Percentiles rank a stretch among this genome's conserved stretches.
Evolutionary conservation across 2,329 filamentous ascomycete species (phyloP).

Genomic region (Orbilia oligospora): DNA sequence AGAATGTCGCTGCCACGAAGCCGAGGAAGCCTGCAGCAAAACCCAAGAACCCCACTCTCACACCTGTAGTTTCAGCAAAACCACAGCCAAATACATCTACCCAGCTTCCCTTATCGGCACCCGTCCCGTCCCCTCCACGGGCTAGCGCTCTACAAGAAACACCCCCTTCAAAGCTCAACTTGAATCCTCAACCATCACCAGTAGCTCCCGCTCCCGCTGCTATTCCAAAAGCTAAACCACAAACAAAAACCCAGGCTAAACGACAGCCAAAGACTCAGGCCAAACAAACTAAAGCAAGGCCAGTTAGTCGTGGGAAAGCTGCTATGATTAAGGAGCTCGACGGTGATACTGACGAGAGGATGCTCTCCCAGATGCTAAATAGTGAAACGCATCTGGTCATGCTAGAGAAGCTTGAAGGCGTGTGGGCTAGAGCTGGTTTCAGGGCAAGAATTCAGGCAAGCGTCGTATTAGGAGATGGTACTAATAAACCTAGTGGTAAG

Average conservation of each 20-base stretch:
- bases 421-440: slow-evolving; percentile 41
- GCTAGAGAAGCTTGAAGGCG: slow-evolving; percentile 50
- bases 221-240: not conserved
- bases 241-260: not conserved
- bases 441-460: slow-evolving; percentile 27
- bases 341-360: slow-evolving; percentile 34
- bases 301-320: slow-evolving; percentile 2
- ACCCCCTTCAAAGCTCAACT: slow-evolving; percentile 8
- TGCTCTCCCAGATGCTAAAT: slow-evolving; percentile 47
- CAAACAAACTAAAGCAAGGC: not conserved
- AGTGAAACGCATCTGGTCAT: slow-evolving; percentile 56
- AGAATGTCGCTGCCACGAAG: slow-evolving; percentile 4
- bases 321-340: slow-evolving; percentile 18
- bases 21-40: slow-evolving; percentile 19
- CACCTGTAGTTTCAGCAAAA: not conserved
- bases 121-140: not conserved
- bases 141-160: slow-evolving; percentile 1
- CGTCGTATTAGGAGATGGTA: slow-evolving; percentile 15
- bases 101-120: not conserved
- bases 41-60: not conserved
- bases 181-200: not conserved
- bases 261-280: not conserved
- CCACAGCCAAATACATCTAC: not conserved
- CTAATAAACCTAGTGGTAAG: not conserved
- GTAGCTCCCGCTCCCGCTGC: too few relatives aligned